Evolutionary conservation across 768 basidiomycete genomes (phyloP), one percentile per base, ranked within the genome.

Genomic region (Russula sp.): DNA sequence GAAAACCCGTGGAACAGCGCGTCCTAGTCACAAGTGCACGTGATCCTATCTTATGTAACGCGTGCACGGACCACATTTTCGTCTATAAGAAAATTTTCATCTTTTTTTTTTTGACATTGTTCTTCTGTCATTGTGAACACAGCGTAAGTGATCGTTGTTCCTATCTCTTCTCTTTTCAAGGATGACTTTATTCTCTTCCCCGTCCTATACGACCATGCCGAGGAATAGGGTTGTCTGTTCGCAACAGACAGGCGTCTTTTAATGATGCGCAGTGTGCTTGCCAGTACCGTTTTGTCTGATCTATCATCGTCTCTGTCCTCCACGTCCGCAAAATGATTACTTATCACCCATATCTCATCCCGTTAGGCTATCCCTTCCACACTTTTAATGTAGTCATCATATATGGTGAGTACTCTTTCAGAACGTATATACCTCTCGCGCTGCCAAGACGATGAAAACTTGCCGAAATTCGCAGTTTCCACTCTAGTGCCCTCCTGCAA

Each of bases 151-250:
- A n/a, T 31, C 14, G 3, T 18, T 35, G 10, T 31, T 42, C 13
- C 3, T 20, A 20, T 57, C 34, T 62, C 22, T 9, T 32, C 35
- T 32, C 34, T 32, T 18, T 58, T 54, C 32, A 52, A 44, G 55
- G 86, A 88, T 88, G 87, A 86, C 82, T 79, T 80, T 79, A 82
- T 89, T 89, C 88, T 89, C 87, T 90, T 89, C 88, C 88, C 88
- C 88, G 87, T 86, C 88, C 76, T 89, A 89, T 72, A 86, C 88
- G 88, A 89, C 89, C 82, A 85, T 90, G 89, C 79, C 84, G 88
- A 89, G 87, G 73, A 78, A 82, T 74, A 89, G 87, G 87, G 86
- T 71, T 73, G 84, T 86, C 79, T 81, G 84, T 88, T 87, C 84
- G 84, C 85, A 85, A 85, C 85, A 78, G 78, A 85, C 82, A 76